Base-by-base conservation (phyloP, 2,329 filamentous ascomycete genomes). In the Colletotrichum caudatum region DNA sequence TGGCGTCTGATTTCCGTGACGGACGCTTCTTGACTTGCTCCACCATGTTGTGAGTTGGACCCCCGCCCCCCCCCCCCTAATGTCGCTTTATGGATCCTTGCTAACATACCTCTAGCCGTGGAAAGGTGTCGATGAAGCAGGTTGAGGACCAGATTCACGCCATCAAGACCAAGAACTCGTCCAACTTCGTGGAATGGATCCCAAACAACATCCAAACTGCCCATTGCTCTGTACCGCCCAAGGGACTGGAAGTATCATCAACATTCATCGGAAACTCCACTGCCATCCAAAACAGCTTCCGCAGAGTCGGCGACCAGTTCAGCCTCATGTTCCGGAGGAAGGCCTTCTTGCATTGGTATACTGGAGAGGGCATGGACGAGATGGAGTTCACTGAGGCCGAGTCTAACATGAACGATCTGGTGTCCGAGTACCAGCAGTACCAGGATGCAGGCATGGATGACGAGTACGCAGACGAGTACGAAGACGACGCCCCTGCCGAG, bases 311-410 rank as follows among this genome's bases (percentile, higher is more conserved):
- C 82, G 95, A 98, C 85, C 96, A 98, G 88, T 99, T 99, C 91
- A 94, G 92, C 86, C 95, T 94, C 84, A 99, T 99, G 96, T 99
- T 98, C 92, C 91, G 96, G 88, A 94, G 96, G 87, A 99, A 98
- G 93, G 96, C 96, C 91, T 99, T 99, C 94, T 93, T 99, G 91
- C 96, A 98, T 89, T 99, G 96, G 96, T 99, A 98, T 88, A 99
- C 96, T 90, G 94, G 95, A 82, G 96, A 99, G 90, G 96, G 96
- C 87, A 99, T 99, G 96, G 96, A 99, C 87, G 96, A 98, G 92
- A 98, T 98, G 96, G 96, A 99, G 89, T 99, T 99, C 89, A 98
- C 96, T 82, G 96, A 99, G 90, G 96, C 96, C 78, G 96, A 99
- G 92, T 97, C 93, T 87, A 99, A 99, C 90, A 98, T 99, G 96